Evolutionary conservation across 1,284 basidiomycete genomes (phyloP), one percentile per base, ranked within the genome.

Genomic region (Ceratobasidium sp.): DNA sequence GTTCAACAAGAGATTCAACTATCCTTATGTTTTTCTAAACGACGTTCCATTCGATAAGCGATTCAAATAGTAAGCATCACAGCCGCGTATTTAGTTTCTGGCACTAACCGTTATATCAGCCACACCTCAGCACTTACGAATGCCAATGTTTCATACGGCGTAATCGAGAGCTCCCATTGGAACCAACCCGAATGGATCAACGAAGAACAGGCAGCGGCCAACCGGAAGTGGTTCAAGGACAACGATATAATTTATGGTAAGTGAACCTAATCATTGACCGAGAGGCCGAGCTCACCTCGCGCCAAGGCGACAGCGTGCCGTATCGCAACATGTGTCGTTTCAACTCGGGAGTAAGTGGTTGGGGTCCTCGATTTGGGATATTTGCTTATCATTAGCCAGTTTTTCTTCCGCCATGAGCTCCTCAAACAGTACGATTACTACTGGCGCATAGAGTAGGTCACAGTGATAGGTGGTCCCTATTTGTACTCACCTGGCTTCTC

Each of bases 111-210:
- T 29, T 4, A 1, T n/a, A 32, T 34, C n/a, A 70, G 57, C 12
- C 45, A 50, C 15, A 56, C 67, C 12, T 56, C 70, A 27, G 56
- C 68, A 13, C 42, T 81, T 58, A 82, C 80, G 20, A 75, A 75
- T 17, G 73, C 79, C 4, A 79, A 79, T 5, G 78, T 79, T 55
- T 70, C 75, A 40, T 91, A 88, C 73, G 89, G 88, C 0, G 76
- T 83, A n/a, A 85, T 91, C 27, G 79, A 80, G 3, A 70, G 72
- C 10, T 77, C 80, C 25, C 77, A 82, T 67, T 86, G 85, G 85
- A 82, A 86, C 12, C 89, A 92, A 74, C 90, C 91, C 0, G 82
- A 84, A 29, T 91, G 85, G 84, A 89, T 90, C 71, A 87, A 90
- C 76, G 87, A 91, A 76, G 81, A 81, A 0, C 84, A 83, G 70